Percentiles rank a stretch among this genome's conserved stretches.
These are phyloP conservation scores for Stachybotrys chartarum DNA, from an alignment of 2,329 filamentous ascomycete genomes.

Conservation along the genomic window DNA sequence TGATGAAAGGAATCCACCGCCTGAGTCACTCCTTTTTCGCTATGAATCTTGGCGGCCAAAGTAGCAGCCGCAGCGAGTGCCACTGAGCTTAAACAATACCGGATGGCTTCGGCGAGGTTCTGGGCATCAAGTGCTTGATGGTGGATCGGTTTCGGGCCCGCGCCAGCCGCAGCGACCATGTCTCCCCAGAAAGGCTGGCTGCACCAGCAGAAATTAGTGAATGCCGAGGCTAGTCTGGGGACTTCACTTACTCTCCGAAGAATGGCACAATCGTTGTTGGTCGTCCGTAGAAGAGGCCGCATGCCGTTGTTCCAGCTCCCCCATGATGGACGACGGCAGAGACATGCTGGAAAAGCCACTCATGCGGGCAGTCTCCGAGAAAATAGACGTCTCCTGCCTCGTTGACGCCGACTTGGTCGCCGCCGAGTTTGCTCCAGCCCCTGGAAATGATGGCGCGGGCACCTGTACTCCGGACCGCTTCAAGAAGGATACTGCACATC, in stretches of 20 bases:
- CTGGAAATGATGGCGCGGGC: conserved; percentile 63
- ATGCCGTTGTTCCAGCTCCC: conserved; percentile 66
- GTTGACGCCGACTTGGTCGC: conserved; percentile 24
- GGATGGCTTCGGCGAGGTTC: conserved; percentile 8
- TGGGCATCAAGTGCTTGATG: conserved; percentile 6
- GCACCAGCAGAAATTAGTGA: background rate
- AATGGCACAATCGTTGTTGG: conserved; percentile 69
- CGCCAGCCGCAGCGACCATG: conserved; percentile 10
- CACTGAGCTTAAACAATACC: background rate
- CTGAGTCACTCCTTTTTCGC: background rate
- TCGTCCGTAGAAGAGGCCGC: conserved; percentile 58
- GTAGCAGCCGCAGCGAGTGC: background rate
- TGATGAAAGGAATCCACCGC: background rate
- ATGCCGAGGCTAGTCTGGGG: background rate
- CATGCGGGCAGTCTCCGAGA: conserved; percentile 65
- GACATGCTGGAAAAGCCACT: conserved; percentile 65
- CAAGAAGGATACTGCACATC: conserved; percentile 60
- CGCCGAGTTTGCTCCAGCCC: conserved; percentile 64
- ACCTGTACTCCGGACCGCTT: conserved; percentile 54
- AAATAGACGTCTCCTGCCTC: conserved; percentile 56
- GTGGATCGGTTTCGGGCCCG: conserved; percentile 7
- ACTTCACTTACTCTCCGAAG: conserved; percentile 43
- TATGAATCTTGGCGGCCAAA: background rate
- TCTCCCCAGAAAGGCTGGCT: conserved; percentile 13
- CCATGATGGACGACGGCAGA: conserved; percentile 63